These are phyloP conservation scores for Ceratocystis colombiana DNA, from an alignment of 2,329 filamentous ascomycete genomes.

Conservation along the genomic window DNA sequence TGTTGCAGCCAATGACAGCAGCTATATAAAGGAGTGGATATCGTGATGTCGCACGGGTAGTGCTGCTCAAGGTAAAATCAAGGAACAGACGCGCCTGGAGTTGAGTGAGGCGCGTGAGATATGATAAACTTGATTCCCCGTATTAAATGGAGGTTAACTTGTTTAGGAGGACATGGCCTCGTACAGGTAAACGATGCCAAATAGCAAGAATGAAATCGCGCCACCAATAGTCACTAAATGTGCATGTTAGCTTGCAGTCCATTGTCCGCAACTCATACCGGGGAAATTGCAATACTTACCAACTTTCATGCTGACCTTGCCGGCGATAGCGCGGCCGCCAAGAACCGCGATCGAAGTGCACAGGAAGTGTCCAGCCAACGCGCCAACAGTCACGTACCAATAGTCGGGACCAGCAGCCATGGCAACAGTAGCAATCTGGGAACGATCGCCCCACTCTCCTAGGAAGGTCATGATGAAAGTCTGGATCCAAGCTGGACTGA, in stretches of 20 bases:
- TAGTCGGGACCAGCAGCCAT: conserved; percentile 98
- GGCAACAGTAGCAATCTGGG: conserved; percentile 95
- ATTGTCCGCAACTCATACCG: conserved; percentile 28
- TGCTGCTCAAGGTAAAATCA: background rate
- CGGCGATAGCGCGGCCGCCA: conserved; percentile 84
- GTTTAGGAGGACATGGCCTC: conserved; percentile 55
- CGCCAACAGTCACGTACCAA: conserved; percentile 94
- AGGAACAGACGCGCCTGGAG: background rate
- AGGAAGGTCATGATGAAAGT: conserved; percentile 99
- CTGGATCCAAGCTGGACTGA: conserved; percentile 96
- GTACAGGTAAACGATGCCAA: conserved; percentile 82
- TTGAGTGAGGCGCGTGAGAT: background rate
- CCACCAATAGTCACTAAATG: conserved; percentile 80
- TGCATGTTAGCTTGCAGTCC: conserved; percentile 19
- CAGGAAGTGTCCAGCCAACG: conserved; percentile 72
- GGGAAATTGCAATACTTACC: conserved; percentile 51
- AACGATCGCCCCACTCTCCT: conserved; percentile 95
- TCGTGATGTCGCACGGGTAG: conserved; percentile 4
- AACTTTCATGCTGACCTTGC: conserved; percentile 86
- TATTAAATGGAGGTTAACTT: background rate
- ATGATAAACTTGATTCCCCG: background rate
- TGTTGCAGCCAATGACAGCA: conserved; percentile 6
- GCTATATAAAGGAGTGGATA: conserved; percentile 12
- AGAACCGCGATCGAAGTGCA: conserved; percentile 89
- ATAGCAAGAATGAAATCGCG: conserved; percentile 78